phyloP scores from a whole-genome alignment of 1,284 basidiomycete genomes.

The Clitocybe nebularis region DNA sequence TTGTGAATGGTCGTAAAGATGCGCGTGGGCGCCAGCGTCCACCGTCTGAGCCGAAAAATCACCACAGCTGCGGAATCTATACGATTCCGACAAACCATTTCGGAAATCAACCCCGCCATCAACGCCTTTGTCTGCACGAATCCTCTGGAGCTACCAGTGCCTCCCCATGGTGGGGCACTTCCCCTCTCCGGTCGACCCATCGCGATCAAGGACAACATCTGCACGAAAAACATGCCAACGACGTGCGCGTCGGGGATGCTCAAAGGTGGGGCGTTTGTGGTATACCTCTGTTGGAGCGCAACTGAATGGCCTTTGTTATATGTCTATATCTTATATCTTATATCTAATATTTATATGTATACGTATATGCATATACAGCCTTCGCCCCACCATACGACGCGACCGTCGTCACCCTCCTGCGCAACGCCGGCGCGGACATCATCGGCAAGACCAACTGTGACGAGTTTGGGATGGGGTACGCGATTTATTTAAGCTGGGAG shows the following conservation, averaged over 20 bases:
- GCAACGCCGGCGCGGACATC: constrained; percentile 66
- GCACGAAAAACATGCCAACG: constrained; percentile 63
- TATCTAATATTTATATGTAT: not conserved
- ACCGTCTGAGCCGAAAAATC: too few species aligned
- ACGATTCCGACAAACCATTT: constrained; percentile 26
- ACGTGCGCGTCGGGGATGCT: constrained; percentile 81
- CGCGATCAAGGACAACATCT: constrained; percentile 87
- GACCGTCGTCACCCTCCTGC: constrained; percentile 72
- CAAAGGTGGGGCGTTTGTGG: constrained; percentile 46
- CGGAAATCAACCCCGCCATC: constrained; percentile 34
- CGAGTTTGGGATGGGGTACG: constrained; percentile 97
- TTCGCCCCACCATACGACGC: constrained; percentile 86
- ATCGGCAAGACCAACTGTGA: constrained; percentile 94
- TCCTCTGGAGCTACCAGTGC: constrained; percentile 5
- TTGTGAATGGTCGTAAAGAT: too few species aligned
- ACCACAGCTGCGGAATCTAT: not conserved
- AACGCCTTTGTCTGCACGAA: constrained; percentile 48
- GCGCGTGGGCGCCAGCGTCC: too few species aligned
- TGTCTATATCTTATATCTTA: not conserved
- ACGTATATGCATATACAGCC: constrained; percentile 31
- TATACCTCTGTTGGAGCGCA: not conserved
- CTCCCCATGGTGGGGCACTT: constrained; percentile 2
- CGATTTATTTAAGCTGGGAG: constrained; percentile 6
- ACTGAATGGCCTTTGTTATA: not conserved
- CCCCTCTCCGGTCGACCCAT: constrained; percentile 45